These are phyloP conservation scores for Silene uniflora DNA, from an alignment of 148 eudicot genomes.

Conservation along the genomic window DNA sequence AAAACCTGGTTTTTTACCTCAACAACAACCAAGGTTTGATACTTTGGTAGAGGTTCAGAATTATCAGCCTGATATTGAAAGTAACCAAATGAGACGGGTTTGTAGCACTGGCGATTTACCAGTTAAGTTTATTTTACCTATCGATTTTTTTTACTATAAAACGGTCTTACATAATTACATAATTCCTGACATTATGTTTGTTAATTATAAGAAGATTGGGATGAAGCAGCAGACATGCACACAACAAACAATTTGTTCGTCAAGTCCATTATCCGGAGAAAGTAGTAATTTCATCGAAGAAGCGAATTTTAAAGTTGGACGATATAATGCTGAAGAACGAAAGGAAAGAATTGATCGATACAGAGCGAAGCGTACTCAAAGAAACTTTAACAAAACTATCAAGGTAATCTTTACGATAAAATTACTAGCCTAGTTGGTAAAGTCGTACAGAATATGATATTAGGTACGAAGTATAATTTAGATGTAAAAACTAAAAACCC, in stretches of 20 bases:
- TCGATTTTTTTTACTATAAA: neutral
- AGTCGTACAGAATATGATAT: too few relatives aligned
- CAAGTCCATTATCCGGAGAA: slow-evolving; percentile 50
- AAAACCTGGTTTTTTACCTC: slow-evolving; percentile 28
- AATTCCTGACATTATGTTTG: neutral
- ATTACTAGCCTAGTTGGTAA: too few relatives aligned
- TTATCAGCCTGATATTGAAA: slow-evolving; percentile 26
- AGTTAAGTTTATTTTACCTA: slow-evolving; percentile 33
- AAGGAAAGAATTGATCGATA: slow-evolving; percentile 82
- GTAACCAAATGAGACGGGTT: slow-evolving; percentile 60
- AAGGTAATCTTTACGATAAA: slow-evolving; percentile 38
- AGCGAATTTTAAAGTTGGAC: slow-evolving; percentile 64
- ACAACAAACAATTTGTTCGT: slow-evolving; percentile 20
- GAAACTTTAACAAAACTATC: slow-evolving; percentile 90
- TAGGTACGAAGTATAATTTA: too few relatives aligned
- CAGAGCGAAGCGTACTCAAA: slow-evolving; percentile 76
- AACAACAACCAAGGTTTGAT: slow-evolving; percentile 41
- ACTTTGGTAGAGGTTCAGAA: slow-evolving; percentile 30
- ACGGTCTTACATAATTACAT: neutral
- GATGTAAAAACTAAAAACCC: too few relatives aligned
- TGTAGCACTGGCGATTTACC: slow-evolving; percentile 90
- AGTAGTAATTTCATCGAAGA: slow-evolving; percentile 55
- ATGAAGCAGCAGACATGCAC: slow-evolving; percentile 9
- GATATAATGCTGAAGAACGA: slow-evolving; percentile 76
- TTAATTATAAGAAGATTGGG: slow-evolving; percentile 20